phyloP scores from a whole-genome alignment of 2,329 filamentous ascomycete species.

The Xylaria sp. region DNA sequence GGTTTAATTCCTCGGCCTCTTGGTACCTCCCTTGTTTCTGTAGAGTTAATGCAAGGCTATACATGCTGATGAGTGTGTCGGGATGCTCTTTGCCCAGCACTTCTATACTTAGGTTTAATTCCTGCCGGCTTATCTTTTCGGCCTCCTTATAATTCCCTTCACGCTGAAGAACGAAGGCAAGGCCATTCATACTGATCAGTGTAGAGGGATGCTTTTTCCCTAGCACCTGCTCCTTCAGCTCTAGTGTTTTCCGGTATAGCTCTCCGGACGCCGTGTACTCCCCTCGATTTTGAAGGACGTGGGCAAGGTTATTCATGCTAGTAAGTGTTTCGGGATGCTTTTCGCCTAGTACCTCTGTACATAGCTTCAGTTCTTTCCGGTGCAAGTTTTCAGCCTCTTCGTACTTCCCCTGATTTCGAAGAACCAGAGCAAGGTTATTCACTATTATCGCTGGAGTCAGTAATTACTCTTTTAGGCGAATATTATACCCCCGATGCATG shows the following conservation, averaged over 20 bases:
- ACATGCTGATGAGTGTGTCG: neutral
- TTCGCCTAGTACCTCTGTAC: neutral
- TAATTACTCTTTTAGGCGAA: no score
- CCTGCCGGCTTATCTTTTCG: neutral
- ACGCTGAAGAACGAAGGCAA: neutral
- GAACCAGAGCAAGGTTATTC: neutral
- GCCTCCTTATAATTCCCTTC: neutral
- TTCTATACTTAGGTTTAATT: neutral
- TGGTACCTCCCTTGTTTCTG: neutral
- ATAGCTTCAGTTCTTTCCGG: neutral
- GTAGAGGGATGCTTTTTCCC: neutral
- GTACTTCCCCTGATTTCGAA: neutral
- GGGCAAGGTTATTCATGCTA: no score
- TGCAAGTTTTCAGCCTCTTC: neutral
- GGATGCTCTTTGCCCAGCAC: neutral
- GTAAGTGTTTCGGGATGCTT: no score
- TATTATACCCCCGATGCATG: no score
- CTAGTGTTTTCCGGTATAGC: neutral
- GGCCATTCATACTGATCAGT: neutral
- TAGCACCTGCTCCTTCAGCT: neutral
- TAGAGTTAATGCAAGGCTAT: neutral
- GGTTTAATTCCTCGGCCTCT: neutral
- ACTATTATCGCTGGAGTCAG: no score
- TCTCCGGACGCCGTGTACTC: neutral
- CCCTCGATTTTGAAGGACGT: no score